phyloP scores from a whole-genome alignment of 345 rosid species.

The Mercurialis annua region DNA sequence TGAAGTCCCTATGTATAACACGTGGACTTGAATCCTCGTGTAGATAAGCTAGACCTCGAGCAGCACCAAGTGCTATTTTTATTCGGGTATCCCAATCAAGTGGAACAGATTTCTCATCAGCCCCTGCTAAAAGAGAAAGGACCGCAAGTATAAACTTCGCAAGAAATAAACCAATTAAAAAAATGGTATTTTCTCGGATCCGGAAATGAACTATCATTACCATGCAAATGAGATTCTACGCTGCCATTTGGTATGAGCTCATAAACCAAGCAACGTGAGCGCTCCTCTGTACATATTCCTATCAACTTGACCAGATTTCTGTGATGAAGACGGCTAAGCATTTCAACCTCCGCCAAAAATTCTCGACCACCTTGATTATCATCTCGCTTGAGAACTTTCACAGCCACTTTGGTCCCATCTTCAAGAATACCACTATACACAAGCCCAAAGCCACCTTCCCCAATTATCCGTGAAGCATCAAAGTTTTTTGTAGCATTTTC shows the following conservation, averaged over 20 bases:
- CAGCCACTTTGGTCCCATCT: slow-evolving; percentile 83
- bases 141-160: slow-evolving; percentile 4
- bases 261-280: slow-evolving; percentile 74
- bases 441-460: slow-evolving; percentile 96
- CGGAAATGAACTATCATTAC: slow-evolving; percentile 30
- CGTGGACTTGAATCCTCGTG: slow-evolving; percentile 97
- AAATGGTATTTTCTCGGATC: background rate
- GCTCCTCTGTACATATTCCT: slow-evolving; percentile 91
- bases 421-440: slow-evolving; percentile 81
- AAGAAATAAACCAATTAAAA: background rate
- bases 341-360: slow-evolving; percentile 94
- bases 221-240: slow-evolving; percentile 94
- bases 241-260: slow-evolving; percentile 97
- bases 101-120: slow-evolving; percentile 68
- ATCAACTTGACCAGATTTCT: slow-evolving; percentile 88
- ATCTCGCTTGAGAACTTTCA: slow-evolving; percentile 87
- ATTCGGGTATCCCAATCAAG: slow-evolving; percentile 87
- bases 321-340: slow-evolving; percentile 98
- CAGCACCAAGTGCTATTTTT: slow-evolving; percentile 96
- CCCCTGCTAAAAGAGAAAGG: slow-evolving; percentile 39
- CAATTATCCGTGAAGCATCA: slow-evolving; percentile 62
- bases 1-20: slow-evolving; percentile 96
- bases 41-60: slow-evolving; percentile 89
- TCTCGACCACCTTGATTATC: slow-evolving; percentile 91
- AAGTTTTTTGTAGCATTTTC: slow-evolving; percentile 76